These are phyloP conservation scores for Sungouiella blattae DNA, from an alignment of 805 yeast species.

Conservation along the genomic window DNA sequence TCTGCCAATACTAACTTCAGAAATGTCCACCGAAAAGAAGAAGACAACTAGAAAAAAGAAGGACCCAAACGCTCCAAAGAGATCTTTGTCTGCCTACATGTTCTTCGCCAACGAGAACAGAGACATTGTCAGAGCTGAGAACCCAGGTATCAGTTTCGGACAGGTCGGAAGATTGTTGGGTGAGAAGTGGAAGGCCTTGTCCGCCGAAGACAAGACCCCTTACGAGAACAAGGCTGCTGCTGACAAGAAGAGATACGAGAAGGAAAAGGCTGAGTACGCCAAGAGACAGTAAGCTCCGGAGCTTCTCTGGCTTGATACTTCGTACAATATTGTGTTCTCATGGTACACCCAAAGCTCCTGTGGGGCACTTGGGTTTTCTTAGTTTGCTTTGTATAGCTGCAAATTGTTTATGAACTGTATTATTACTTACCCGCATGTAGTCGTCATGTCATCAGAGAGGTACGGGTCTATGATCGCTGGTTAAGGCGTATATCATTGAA, in stretches of 20 bases:
- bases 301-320: conserved; percentile 1
- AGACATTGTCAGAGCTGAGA: conserved; percentile 91
- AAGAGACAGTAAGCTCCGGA: conserved; percentile 27
- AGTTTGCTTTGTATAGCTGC: conserved; percentile 3
- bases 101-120: conserved; percentile 97
- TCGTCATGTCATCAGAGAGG: too few species aligned
- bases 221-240: conserved; percentile 91
- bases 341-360: background rate
- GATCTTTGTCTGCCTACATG: conserved; percentile 97
- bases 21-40: conserved; percentile 36
- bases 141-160: conserved; percentile 92
- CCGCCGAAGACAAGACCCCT: conserved; percentile 79
- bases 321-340: conserved; percentile 3
- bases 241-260: conserved; percentile 97
- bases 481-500: too few species aligned
- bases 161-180: conserved; percentile 95
- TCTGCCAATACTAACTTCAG: too few species aligned
- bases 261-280: conserved; percentile 85
- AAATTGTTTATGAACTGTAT: conserved; percentile 5
- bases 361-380: background rate
- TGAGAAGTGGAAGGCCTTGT: conserved; percentile 92
- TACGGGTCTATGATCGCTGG: too few species aligned
- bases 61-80: conserved; percentile 99
- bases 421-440: too few species aligned
- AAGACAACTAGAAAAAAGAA: conserved; percentile 46